These are phyloP conservation scores for Blastobotrys attinorum DNA, from an alignment of 805 yeast genomes.

Conservation along the genomic window DNA sequence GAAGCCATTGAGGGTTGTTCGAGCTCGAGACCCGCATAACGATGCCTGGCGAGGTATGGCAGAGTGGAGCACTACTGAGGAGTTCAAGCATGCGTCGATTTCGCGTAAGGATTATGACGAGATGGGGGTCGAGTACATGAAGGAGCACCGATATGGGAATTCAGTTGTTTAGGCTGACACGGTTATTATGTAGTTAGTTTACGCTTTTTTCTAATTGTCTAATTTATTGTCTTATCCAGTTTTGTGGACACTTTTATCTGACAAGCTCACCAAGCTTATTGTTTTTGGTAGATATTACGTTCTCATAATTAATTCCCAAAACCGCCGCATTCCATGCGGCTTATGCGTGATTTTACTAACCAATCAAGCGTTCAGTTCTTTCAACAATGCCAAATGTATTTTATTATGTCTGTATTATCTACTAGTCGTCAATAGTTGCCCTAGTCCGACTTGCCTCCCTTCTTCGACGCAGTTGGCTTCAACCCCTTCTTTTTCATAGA, in stretches of 20 bases:
- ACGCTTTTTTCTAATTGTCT: neutral
- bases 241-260: conserved; percentile 9
- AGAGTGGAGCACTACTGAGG: conserved; percentile 53
- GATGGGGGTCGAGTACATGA: conserved; percentile 80
- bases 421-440: too few species aligned
- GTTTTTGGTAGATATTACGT: too few species aligned
- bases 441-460: too few species aligned
- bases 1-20: conserved; percentile 49
- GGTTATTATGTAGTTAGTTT: conserved; percentile 1
- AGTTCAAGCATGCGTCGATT: conserved; percentile 41
- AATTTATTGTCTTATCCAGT: neutral
- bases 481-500: conserved; percentile 28
- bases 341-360: too few species aligned
- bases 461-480: conserved; percentile 20
- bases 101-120: conserved; percentile 75
- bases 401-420: too few species aligned
- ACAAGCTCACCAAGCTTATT: too few species aligned
- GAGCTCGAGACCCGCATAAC: conserved; percentile 57
- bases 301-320: too few species aligned
- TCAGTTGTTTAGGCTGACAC: conserved; percentile 8
- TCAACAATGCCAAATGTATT: too few species aligned
- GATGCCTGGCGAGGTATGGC: conserved; percentile 97
- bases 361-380: too few species aligned
- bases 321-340: too few species aligned
- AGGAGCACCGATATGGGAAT: conserved; percentile 79